phyloP scores from a whole-genome alignment of 2,329 filamentous ascomycete species.

The Scedosporium apiospermum region DNA sequence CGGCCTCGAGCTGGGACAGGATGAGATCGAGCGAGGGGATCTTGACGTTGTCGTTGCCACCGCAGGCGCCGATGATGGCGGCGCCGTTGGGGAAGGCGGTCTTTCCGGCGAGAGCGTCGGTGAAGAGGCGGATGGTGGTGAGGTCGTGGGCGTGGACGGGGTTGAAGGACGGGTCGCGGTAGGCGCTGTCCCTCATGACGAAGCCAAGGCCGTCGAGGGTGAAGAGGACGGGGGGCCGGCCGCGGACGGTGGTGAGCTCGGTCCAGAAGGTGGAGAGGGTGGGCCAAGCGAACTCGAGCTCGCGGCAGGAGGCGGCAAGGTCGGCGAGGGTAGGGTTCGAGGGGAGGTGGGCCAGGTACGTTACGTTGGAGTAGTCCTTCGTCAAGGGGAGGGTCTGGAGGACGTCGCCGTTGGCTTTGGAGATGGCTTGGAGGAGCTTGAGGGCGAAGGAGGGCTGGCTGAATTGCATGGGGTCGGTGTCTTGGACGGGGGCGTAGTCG shows the following conservation, averaged over 20 bases:
- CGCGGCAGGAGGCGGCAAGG: conserved; percentile 61
- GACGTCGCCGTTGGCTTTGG: conserved; percentile 59
- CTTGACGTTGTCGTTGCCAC: conserved; percentile 57
- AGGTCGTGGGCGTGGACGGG: conserved; percentile 82
- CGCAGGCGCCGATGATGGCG: conserved; percentile 65
- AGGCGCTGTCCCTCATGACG: conserved; percentile 70
- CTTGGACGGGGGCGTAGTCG: conserved; percentile 64
- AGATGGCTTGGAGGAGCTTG: conserved; percentile 62
- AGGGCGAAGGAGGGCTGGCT: conserved; percentile 71
- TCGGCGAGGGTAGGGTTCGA: conserved; percentile 58
- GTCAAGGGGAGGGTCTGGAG: conserved; percentile 42
- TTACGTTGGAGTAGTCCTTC: conserved; percentile 32
- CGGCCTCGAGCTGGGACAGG: conserved; percentile 46
- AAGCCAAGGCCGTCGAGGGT: conserved; percentile 71
- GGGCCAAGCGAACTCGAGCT: conserved; percentile 69
- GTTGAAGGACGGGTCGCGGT: conserved; percentile 61
- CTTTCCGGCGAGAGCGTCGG: conserved; percentile 58
- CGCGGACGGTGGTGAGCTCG: conserved; percentile 53
- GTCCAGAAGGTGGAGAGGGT: conserved; percentile 74
- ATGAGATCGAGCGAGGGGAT: conserved; percentile 60
- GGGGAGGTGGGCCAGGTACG: conserved; percentile 40
- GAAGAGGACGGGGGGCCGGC: conserved; percentile 56
- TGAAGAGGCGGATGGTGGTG: conserved; percentile 63
- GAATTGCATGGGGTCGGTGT: conserved; percentile 52
- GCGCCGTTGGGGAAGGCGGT: conserved; percentile 60